Conservation (phyloP, 345 rosid genomes). For the Aegle marmelos region DNA sequence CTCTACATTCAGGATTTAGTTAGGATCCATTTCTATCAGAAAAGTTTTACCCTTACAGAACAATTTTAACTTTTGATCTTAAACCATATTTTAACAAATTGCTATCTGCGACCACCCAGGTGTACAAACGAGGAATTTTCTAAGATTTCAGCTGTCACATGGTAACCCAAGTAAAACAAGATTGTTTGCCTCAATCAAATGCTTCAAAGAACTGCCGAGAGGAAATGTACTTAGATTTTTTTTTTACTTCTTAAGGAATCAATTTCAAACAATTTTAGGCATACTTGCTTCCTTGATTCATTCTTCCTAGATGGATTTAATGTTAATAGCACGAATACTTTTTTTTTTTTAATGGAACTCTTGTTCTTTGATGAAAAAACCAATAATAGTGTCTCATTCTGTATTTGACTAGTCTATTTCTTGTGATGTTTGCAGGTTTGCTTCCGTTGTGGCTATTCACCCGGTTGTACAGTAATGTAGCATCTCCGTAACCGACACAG, state of each 20-base stretch:
- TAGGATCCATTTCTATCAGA: neutral
- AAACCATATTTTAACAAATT: neutral
- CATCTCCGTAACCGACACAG: constrained; percentile 11
- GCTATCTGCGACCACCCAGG: neutral
- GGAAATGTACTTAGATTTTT: neutral
- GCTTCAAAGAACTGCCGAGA: neutral
- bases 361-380: neutral
- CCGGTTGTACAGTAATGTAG: constrained; percentile 35
- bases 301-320: neutral
- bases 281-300: neutral
- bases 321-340: neutral
- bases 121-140: neutral
- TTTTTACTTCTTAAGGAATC: neutral
- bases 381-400: neutral
- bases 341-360: neutral
- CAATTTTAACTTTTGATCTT: neutral
- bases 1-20: neutral
- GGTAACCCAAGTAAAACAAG: neutral
- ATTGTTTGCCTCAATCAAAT: neutral
- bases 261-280: neutral
- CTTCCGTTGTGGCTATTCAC: constrained; percentile 19
- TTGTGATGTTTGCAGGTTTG: constrained; percentile 26
- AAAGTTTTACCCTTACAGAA: neutral
- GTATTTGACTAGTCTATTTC: neutral
- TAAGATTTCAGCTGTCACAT: neutral